Base-by-base conservation (phyloP, 352 stramenopile species). In the Pythium plurisporium region DNA sequence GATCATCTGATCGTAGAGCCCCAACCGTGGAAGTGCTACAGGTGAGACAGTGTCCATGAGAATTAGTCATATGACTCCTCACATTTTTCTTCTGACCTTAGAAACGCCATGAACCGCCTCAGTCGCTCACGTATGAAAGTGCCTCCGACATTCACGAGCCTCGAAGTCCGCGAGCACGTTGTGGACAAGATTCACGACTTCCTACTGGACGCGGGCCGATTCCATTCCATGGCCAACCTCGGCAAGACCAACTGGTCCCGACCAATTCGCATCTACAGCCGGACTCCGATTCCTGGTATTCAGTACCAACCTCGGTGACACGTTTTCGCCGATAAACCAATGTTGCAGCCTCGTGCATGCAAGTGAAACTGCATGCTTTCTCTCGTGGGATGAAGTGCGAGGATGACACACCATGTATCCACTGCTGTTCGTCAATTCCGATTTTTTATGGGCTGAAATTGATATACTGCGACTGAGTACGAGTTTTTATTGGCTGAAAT, bases 1-100 rank as follows among this genome's bases (percentile, higher is more conserved):
- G 69, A 79, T 44, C 75, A 91, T 44, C 42, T 94, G 29, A 81
- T 94, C 58, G 65, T 94, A 30, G 84, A 94, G 53, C 80, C 79
- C 10, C 84, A 94, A 55, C 80, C 79, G 31, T 94, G 79, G 79
- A 94, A 94, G 48, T 91, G 84, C 68, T 94, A 91, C 54, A 74
- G 78, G 80, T 90, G 65, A 6, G 73, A 12, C 15, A 6, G 33
- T 33, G 6, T 1, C 6, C 5, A 2, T 1, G 4, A 5, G 14
- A 5, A 9, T 20, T 4, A 17, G 20, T 45, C 38, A 23, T 2
- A 8, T 45, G 42, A 30, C 22, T 7, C 37, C 33, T 38, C 5
- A 25, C 8, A 19, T 12, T 33, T 11, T 20, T n/a, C 10, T 20
- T 34, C 4, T 54, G 9, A 9, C n/a, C n/a, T 14, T 62, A 90